Conservation (phyloP, 1,284 basidiomycete genomes). For the Leccinum pachyderme region DNA sequence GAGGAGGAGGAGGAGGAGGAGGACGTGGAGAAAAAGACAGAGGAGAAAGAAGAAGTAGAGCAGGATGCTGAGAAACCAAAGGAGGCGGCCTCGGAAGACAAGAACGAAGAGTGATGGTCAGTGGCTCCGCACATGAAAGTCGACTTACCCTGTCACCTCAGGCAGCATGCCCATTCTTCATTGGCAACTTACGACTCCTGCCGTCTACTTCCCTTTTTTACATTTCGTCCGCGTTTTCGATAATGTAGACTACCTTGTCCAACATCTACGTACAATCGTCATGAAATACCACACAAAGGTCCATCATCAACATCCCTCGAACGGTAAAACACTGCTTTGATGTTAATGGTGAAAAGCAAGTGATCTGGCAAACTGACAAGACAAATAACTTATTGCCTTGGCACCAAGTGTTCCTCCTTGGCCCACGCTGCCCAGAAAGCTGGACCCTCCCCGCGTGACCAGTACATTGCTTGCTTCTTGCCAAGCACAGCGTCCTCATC, state of each 20-base stretch:
- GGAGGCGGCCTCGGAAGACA: slow-evolving; percentile 26
- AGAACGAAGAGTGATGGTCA: slow-evolving; percentile 25
- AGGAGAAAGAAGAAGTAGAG: slow-evolving; percentile 27
- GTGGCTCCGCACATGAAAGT: background rate
- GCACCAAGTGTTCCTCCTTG: slow-evolving; percentile 43
- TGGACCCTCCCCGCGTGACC: slow-evolving; percentile 54
- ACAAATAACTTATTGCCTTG: slow-evolving; percentile 1
- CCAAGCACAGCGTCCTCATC: slow-evolving; percentile 52
- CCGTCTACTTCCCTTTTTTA: slow-evolving; percentile 9
- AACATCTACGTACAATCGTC: slow-evolving; percentile 28
- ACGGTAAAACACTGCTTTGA: background rate
- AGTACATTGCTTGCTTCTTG: slow-evolving; percentile 54
- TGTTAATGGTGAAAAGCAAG: background rate
- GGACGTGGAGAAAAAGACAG: slow-evolving; percentile 30
- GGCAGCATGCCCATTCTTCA: slow-evolving; percentile 7
- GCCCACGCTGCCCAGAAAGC: slow-evolving; percentile 54
- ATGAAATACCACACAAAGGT: slow-evolving; percentile 30
- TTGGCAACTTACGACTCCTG: slow-evolving; percentile 8
- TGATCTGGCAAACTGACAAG: background rate
- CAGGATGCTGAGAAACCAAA: slow-evolving; percentile 33
- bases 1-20: slow-evolving; percentile 30
- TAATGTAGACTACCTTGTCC: slow-evolving; percentile 34
- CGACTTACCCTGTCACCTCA: slow-evolving; percentile 1
- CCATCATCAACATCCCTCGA: background rate
- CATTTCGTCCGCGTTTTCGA: slow-evolving; percentile 8